These are phyloP conservation scores for Paecilomyces niveus DNA, from an alignment of 2,329 filamentous ascomycete species.

Conservation along the genomic window DNA sequence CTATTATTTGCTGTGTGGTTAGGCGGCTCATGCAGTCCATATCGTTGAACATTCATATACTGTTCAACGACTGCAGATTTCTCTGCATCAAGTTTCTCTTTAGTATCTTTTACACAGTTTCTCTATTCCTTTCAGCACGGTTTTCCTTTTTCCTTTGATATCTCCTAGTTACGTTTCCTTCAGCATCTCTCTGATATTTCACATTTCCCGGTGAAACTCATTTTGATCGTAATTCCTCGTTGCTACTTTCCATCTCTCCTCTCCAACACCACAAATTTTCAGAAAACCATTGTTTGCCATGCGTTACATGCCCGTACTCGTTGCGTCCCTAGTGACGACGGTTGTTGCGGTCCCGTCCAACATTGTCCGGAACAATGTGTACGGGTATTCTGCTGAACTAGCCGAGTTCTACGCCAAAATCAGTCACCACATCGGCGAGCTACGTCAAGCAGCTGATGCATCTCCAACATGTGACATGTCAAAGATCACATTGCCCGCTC, in stretches of 20 bases:
- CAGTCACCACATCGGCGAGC: conserved; percentile 29
- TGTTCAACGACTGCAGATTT: background rate
- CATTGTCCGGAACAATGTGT: conserved; percentile 21
- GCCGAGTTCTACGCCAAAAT: conserved; percentile 34
- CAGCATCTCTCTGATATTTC: background rate
- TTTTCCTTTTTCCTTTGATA: background rate
- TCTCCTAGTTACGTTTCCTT: background rate
- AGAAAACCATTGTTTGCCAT: conserved; percentile 1
- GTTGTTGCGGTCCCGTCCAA: conserved; percentile 28
- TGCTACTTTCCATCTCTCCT: background rate
- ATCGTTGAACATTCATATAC: conserved; percentile 1
- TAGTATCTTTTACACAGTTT: background rate
- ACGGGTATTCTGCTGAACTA: conserved; percentile 34
- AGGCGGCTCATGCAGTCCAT: background rate
- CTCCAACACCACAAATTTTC: background rate
- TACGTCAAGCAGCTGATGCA: conserved; percentile 11
- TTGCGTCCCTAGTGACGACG: conserved; percentile 23
- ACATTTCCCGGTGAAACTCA: background rate
- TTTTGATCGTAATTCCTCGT: background rate
- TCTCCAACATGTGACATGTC: conserved; percentile 26
- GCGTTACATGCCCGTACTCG: conserved; percentile 13
- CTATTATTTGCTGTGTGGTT: conserved; percentile 5
- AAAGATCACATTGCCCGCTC: conserved; percentile 34
- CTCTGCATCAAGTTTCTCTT: background rate
- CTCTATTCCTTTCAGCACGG: background rate